Evolutionary conservation across 768 basidiomycete genomes (phyloP), one percentile per base, ranked within the genome.

Genomic region (Naematelia encephala): DNA sequence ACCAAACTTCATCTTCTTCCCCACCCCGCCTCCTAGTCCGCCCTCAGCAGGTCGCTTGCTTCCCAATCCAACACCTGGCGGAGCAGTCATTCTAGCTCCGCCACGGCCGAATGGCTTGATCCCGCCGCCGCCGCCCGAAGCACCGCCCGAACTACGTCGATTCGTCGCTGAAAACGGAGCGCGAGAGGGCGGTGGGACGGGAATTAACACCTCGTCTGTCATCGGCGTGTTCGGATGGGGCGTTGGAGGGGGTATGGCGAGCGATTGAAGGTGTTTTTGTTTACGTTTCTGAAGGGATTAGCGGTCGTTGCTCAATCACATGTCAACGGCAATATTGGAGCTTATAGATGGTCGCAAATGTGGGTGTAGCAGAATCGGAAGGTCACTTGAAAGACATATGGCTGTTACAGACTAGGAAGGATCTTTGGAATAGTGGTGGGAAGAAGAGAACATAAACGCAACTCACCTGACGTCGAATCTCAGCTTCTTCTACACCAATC

Each of bases 401-500:
- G n/a, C n/a, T n/a, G n/a, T n/a, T n/a, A n/a, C n/a, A n/a, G n/a
- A n/a, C n/a, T n/a, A n/a, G n/a, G n/a, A n/a, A n/a, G n/a, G n/a
- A n/a, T n/a, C n/a, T n/a, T n/a, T n/a, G n/a, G n/a, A n/a, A n/a
- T n/a, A n/a, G n/a, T n/a, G n/a, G n/a, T n/a, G n/a, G n/a, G n/a
- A n/a, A 14, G 5, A 2, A 29, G 23, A 21, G 5, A 34, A 26
- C 19, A 21, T 23, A 46, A 8, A 34, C 26, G 42, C 67, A n/a
- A 39, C 34, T 61, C 34, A 72, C 70, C 43, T 53, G 59, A 13
- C 70, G 59, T 39, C 55, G 57, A 47, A 59, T 62, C 30, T 72
- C 67, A 11, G 64, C 68, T 44, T 66, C 68, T 53, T 50, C 22
- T 0, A 69, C 70, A 16, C 70, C 70, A 8, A 56, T 48, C 43